phyloP scores from a whole-genome alignment of 2,329 filamentous ascomycete species.

The Leptographium galeiforme region DNA sequence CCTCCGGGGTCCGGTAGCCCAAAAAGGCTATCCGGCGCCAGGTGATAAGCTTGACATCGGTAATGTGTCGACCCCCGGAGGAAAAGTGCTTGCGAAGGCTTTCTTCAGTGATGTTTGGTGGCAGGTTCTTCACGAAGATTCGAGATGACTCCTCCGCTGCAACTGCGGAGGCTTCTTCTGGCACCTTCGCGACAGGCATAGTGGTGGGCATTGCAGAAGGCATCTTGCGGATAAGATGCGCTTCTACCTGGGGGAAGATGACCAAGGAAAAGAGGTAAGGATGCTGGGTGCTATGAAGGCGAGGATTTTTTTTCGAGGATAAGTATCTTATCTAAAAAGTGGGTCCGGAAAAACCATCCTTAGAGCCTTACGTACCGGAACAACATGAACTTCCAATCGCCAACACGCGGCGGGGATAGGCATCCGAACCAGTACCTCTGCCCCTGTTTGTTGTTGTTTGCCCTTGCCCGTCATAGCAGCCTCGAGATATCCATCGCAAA shows the following conservation, averaged over 20 bases:
- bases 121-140: conserved; percentile 70
- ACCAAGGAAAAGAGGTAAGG: background rate
- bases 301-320: conserved; percentile 7
- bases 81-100: conserved; percentile 86
- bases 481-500: background rate
- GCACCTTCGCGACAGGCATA: background rate
- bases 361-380: background rate
- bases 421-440: background rate
- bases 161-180: background rate
- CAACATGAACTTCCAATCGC: background rate
- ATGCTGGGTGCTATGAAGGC: background rate
- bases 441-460: background rate
- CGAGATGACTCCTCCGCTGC: conserved; percentile 43
- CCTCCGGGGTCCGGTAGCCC: conserved; percentile 73
- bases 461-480: background rate
- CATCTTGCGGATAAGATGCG: background rate
- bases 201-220: background rate
- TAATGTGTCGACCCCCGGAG: conserved; percentile 57
- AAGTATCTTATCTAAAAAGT: conserved; percentile 12
- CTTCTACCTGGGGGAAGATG: background rate
- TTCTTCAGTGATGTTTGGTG: conserved; percentile 70
- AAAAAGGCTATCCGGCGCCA: conserved; percentile 90
- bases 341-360: background rate
- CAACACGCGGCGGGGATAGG: background rate
- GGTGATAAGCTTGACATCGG: conserved; percentile 83